phyloP scores from a whole-genome alignment of 805 yeast species.

The Candida vartiovaarae region DNA sequence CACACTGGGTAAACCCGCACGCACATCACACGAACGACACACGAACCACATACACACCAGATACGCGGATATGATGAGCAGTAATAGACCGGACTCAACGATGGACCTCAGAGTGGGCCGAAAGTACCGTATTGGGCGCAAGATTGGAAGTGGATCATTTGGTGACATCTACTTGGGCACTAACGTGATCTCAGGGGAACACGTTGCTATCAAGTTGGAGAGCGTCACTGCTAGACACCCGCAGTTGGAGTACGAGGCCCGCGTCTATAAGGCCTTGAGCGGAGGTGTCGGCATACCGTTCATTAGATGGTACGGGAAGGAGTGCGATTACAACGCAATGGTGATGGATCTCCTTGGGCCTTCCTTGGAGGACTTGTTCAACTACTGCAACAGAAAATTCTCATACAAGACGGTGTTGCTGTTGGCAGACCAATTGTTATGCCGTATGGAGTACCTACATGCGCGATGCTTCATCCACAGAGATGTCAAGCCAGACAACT shows the following conservation, averaged over 20 bases:
- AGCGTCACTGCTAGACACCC: conserved; percentile 90
- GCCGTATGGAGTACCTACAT: conserved; percentile 80
- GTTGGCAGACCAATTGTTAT: conserved; percentile 91
- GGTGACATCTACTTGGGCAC: conserved; percentile 95
- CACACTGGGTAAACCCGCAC: too few relatives aligned
- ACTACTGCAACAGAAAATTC: conserved; percentile 95
- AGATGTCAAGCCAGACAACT: conserved; percentile 97
- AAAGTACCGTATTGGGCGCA: conserved; percentile 88
- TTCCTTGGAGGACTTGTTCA: conserved; percentile 90
- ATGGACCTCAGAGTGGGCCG: conserved; percentile 87
- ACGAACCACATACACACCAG: not conserved
- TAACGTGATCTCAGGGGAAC: conserved; percentile 92
- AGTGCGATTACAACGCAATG: conserved; percentile 90
- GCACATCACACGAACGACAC: too few relatives aligned
- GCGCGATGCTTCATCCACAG: conserved; percentile 87
- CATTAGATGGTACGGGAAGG: conserved; percentile 98
- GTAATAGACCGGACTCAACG: conserved; percentile 6
- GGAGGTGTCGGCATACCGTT: conserved; percentile 97
- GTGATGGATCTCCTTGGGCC: conserved; percentile 96
- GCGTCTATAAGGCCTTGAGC: conserved; percentile 87
- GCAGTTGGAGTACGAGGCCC: conserved; percentile 93
- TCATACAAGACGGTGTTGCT: conserved; percentile 84
- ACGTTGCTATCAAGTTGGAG: conserved; percentile 94
- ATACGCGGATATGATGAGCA: not conserved
- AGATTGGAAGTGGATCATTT: conserved; percentile 95